Evolutionary conservation across 1,139 yeast genomes (phyloP).

Genomic region (Candida pseudoviswanathii): DNA sequence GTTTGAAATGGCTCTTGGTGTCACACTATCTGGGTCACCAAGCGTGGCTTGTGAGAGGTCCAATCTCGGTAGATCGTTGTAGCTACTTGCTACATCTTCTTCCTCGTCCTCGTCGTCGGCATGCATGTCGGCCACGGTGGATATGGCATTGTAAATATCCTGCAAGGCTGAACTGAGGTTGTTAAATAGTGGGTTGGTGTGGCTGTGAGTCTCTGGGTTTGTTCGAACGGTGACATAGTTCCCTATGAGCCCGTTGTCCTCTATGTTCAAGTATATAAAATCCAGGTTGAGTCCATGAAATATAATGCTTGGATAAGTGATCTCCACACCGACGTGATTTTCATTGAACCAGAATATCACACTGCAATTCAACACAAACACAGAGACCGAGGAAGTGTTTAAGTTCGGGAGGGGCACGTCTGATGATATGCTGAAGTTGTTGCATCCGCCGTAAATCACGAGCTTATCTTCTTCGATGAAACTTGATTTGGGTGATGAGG

Average conservation of each 20-base stretch:
- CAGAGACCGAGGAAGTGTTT: constrained; percentile 20
- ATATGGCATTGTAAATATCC: constrained; percentile 37
- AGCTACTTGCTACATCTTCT: constrained; percentile 17
- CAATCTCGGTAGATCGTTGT: constrained; percentile 6
- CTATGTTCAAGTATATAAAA: constrained; percentile 37
- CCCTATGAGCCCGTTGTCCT: constrained; percentile 1
- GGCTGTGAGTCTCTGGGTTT: not conserved
- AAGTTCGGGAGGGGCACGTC: not conserved
- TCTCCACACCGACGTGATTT: constrained; percentile 34
- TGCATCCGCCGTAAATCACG: constrained; percentile 45
- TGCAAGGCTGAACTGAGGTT: constrained; percentile 14
- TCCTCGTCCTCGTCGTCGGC: constrained; percentile 30
- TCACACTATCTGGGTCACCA: not conserved
- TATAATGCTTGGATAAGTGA: constrained; percentile 41
- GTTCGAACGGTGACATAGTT: constrained; percentile 1
- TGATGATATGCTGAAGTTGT: not conserved
- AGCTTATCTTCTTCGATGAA: constrained; percentile 45
- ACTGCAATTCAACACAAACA: constrained; percentile 43
- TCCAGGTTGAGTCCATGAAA: constrained; percentile 39
- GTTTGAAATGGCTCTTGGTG: constrained; percentile 20
- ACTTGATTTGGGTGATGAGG: constrained; percentile 40
- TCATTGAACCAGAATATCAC: constrained; percentile 39
- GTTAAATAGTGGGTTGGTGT: constrained; percentile 14
- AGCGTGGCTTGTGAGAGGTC: not conserved
- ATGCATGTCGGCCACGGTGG: constrained; percentile 41